Base-by-base conservation (phyloP, 768 basidiomycete genomes). In the Mycena leptocephala region DNA sequence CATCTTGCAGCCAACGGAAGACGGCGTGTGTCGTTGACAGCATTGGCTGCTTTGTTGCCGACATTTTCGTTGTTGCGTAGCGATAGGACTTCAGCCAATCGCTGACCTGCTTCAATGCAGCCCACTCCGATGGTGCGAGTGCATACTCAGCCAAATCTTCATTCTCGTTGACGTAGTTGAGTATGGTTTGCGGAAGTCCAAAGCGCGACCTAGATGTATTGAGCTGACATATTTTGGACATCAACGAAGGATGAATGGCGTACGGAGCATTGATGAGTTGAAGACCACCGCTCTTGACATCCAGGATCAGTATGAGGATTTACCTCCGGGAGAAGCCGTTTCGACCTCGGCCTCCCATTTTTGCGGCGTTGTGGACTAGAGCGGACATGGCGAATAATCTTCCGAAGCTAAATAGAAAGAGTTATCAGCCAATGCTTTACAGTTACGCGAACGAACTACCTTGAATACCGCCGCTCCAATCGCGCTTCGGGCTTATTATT, bases 11-110 rank as follows among this genome's bases (percentile, higher is more conserved):
- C n/a, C n/a, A n/a, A n/a, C n/a, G n/a, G n/a, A n/a, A n/a, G n/a
- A n/a, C n/a, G n/a, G n/a, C n/a, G n/a, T n/a, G n/a, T n/a, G n/a
- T n/a, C n/a, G n/a, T n/a, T n/a, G n/a, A n/a, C n/a, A n/a, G n/a
- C n/a, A n/a, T n/a, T n/a, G n/a, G n/a, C n/a, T n/a, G n/a, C n/a
- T n/a, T n/a, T n/a, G n/a, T n/a, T n/a, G 83, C 59, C 0, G 84
- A 85, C 84, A 85, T 86, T 59, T 84, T 76, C 0, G 81, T 82
- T 6, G 84, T 86, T 16, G 85, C 85, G 32, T 61, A 51, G 8
- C 81, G 79, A 64, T 84, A 87, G 11, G 71, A 61, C 28, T 79
- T 33, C 0, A 87, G 76, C 85, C 84, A 86, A 0, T 66, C 37
- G 4, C 72, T 13, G 83, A 35, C 48, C 86, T 84, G 86, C n/a